Conservation (phyloP, 345 rosid species). For the Ailanthus altissimus region DNA sequence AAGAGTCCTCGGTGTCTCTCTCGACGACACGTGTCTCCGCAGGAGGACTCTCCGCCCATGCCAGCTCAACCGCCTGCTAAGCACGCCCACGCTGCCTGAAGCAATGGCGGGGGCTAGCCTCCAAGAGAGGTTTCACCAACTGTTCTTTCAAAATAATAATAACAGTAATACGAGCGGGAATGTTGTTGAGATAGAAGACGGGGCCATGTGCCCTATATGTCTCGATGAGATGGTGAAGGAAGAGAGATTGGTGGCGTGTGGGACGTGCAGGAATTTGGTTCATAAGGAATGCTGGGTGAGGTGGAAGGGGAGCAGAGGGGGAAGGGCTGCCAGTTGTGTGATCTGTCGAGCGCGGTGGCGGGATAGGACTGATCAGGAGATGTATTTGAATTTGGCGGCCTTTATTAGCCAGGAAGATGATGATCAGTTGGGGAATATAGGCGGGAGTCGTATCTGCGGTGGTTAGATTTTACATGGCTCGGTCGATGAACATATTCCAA, state of each 20-base stretch:
- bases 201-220: constrained; percentile 67
- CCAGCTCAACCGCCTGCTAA: constrained; percentile 48
- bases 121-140: constrained; percentile 66
- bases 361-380: constrained; percentile 24
- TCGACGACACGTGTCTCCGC: constrained; percentile 61
- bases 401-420: constrained; percentile 38
- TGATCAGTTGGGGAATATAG: background rate
- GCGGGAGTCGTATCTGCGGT: constrained; percentile 17
- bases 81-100: constrained; percentile 45
- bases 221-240: constrained; percentile 58
- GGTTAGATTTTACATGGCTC: constrained; percentile 2
- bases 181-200: constrained; percentile 34
- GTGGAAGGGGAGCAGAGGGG: constrained; percentile 81
- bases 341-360: constrained; percentile 88
- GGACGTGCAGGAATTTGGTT: constrained; percentile 64
- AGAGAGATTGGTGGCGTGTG: constrained; percentile 52
- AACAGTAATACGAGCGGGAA: background rate
- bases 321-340: constrained; percentile 64
- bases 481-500: background rate
- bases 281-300: constrained; percentile 76
- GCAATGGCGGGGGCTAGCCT: constrained; percentile 51
- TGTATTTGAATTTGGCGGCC: constrained; percentile 74
- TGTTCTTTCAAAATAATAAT: constrained; percentile 35
- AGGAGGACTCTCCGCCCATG: constrained; percentile 68
- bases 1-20: constrained; percentile 66